Percentiles rank a stretch among this genome's conserved stretches.
phyloP scores from a whole-genome alignment of 2,329 filamentous ascomycete species.

The Escovopsis sp. region DNA sequence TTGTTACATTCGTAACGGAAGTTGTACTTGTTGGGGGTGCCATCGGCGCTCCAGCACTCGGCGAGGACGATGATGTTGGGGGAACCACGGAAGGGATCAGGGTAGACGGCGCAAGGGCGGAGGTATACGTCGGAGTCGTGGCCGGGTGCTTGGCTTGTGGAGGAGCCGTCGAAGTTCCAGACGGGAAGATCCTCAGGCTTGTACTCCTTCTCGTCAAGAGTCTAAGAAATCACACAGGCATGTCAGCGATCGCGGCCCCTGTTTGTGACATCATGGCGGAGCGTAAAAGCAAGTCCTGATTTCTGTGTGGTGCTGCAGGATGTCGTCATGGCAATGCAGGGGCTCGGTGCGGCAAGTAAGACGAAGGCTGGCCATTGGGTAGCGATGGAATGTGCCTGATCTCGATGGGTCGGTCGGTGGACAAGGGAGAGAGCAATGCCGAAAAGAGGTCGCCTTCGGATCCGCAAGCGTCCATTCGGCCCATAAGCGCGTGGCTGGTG shows the following conservation, averaged over 20 bases:
- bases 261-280: no score
- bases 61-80: conserved; percentile 90
- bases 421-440: no score
- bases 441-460: no score
- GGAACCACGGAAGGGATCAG: conserved; percentile 76
- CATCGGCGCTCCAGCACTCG: conserved; percentile 90
- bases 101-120: conserved; percentile 74
- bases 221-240: conserved; percentile 20
- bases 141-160: conserved; percentile 79
- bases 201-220: conserved; percentile 35
- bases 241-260: neutral
- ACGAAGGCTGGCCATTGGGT: no score
- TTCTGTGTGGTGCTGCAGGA: neutral
- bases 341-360: neutral
- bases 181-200: conserved; percentile 37
- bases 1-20: conserved; percentile 82
- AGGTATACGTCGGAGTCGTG: conserved; percentile 98
- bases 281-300: no score
- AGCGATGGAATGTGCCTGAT: no score
- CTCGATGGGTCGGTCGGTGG: no score
- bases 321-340: neutral
- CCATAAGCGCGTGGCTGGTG: no score
- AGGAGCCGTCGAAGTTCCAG: conserved; percentile 59
- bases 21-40: conserved; percentile 97
- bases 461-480: no score